Evolutionary conservation across 495 filamentous ascomycete species (phyloP), one percentile per base, ranked within the genome.

Genomic region (Aspergillus saccharolyticus): DNA sequence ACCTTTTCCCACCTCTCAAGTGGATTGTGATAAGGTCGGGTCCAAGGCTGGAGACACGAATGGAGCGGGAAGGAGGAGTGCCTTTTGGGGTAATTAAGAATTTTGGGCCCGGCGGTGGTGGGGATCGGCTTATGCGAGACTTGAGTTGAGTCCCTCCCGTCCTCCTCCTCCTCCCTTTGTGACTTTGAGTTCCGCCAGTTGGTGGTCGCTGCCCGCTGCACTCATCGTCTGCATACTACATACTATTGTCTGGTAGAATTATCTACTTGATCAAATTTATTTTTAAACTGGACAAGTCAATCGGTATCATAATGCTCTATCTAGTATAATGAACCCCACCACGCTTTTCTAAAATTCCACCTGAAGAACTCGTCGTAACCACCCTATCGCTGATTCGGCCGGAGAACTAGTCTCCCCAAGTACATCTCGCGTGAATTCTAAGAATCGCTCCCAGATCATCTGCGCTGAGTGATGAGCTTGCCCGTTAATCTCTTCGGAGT

Each of bases 281-380:
- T n/a, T n/a, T n/a, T n/a, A n/a, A n/a, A n/a, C n/a, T n/a, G n/a
- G n/a, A 28, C 25, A 28, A 28, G 3, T 4, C 3, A 28, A 9
- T 28, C 21, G 9, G 44, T 19, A 6, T 46, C 21, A 19, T 19
- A 2, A 46, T 46, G 16, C 4, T 46, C 17, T 19, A 19, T 46
- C 4, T 19, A 46, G 15, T 18, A n/a, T n/a, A n/a, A n/a, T 2
- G 12, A 46, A 16, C 14, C 20, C 17, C 22, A 30, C 12, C 3
- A n/a, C 21, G 18, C 57, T 52, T 20, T 14, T 20, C 51, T 61
- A 69, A 44, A 63, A 63, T 9, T 65, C 62, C 28, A 66, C 57
- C 42, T 64, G 63, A 19, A 75, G 63, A 5, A 66, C 17, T 16
- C 59, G 54, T 42, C 67, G 60, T 28, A 78, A 54, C 74, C 73